Evolutionary conservation across 1,284 basidiomycete genomes (phyloP).

Genomic region (Afroboletus lepidellus): DNA sequence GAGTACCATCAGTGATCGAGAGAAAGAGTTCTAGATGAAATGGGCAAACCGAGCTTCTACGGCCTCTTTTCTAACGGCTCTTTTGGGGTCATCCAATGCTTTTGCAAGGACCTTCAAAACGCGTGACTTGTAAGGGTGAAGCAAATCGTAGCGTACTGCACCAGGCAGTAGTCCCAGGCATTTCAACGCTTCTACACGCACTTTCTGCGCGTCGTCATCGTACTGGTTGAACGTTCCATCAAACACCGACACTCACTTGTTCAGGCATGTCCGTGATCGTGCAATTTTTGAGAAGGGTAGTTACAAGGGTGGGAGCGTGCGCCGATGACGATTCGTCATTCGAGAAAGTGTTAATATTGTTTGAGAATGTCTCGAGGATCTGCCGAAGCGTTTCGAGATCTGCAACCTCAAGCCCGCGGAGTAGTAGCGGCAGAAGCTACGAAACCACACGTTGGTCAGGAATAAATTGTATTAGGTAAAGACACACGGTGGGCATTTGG

Average conservation of each 20-base stretch:
- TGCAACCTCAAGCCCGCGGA: conserved; percentile 80
- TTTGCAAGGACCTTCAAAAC: conserved; percentile 76
- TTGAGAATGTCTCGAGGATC: conserved; percentile 78
- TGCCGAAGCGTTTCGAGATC: conserved; percentile 73
- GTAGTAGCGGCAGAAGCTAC: conserved; percentile 85
- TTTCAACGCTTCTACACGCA: conserved; percentile 73
- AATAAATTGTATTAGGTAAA: not conserved
- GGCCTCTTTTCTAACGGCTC: conserved; percentile 79
- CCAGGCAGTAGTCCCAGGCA: conserved; percentile 73
- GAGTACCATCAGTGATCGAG: conserved; percentile 4
- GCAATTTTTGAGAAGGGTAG: conserved; percentile 69
- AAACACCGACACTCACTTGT: conserved; percentile 40
- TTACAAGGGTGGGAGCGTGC: conserved; percentile 69
- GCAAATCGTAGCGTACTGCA: conserved; percentile 73
- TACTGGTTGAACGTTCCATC: not conserved
- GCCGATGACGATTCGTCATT: conserved; percentile 56
- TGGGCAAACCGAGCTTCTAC: conserved; percentile 71
- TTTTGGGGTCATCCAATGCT: conserved; percentile 82
- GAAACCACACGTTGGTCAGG: conserved; percentile 4
- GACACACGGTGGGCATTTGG: conserved; percentile 65
- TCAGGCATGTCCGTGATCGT: conserved; percentile 49
- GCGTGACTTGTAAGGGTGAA: conserved; percentile 70
- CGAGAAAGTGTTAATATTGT: conserved; percentile 64
- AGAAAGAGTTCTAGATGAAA: not conserved
- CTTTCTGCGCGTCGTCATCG: conserved; percentile 45